Conservation (phyloP, 2,329 filamentous ascomycete genomes). For the Alternaria atra region DNA sequence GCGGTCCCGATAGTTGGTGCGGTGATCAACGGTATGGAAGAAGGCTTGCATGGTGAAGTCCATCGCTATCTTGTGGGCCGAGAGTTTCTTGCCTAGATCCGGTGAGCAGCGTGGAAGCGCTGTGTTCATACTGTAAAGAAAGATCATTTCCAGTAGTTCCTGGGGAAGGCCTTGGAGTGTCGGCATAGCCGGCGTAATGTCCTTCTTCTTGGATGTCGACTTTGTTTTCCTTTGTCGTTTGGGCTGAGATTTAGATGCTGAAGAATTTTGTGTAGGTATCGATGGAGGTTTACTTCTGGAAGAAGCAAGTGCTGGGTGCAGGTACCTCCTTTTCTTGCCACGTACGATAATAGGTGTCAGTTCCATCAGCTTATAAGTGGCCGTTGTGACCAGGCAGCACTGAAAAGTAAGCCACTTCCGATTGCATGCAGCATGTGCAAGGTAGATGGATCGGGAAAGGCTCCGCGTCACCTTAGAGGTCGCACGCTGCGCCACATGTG, state of each 20-base stretch:
- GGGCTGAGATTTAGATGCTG: conserved; percentile 12
- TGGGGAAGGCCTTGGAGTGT: conserved; percentile 46
- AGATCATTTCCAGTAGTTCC: conserved; percentile 49
- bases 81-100: conserved; percentile 43
- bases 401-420: conserved; percentile 9
- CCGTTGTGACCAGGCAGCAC: conserved; percentile 38
- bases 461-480: conserved; percentile 15
- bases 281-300: conserved; percentile 1
- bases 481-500: conserved; percentile 25
- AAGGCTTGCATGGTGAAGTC: conserved; percentile 45
- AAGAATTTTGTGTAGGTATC: conserved; percentile 6
- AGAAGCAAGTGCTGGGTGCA: conserved; percentile 9
- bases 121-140: conserved; percentile 49
- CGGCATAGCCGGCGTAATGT: conserved; percentile 36
- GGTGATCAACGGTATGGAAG: conserved; percentile 47
- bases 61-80: conserved; percentile 37
- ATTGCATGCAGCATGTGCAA: conserved; percentile 17
- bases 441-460: conserved; percentile 30
- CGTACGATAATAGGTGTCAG: conserved; percentile 47
- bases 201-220: conserved; percentile 23
- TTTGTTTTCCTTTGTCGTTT: conserved; percentile 25
- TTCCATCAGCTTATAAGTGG: conserved; percentile 36
- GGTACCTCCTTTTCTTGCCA: conserved; percentile 42
- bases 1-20: conserved; percentile 32
- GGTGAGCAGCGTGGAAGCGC: conserved; percentile 44